Percentiles rank a stretch among this genome's conserved stretches.
These are phyloP conservation scores for Eucalyptus virginea DNA, from an alignment of 345 rosid species.

Conservation along the genomic window DNA sequence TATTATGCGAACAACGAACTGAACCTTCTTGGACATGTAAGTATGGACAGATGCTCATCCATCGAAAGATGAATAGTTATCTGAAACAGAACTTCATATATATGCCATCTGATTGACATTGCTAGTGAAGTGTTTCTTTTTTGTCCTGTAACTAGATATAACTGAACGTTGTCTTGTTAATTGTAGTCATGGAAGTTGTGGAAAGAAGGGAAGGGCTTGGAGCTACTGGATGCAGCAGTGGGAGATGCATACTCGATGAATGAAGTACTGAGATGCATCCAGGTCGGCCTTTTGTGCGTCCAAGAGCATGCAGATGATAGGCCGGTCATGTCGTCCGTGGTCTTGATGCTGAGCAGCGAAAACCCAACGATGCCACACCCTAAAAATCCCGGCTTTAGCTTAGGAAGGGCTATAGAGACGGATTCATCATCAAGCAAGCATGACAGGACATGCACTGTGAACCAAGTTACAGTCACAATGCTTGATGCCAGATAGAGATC, in stretches of 20 bases:
- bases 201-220: slow-evolving; percentile 44
- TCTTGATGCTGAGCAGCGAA: slow-evolving; percentile 67
- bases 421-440: slow-evolving; percentile 48
- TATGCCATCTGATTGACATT: neutral
- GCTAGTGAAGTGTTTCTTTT: neutral
- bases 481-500: slow-evolving; percentile 43
- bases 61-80: too few species aligned
- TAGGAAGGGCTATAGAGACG: slow-evolving; percentile 40
- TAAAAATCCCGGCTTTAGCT: slow-evolving; percentile 53
- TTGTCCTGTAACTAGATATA: neutral
- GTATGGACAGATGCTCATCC: neutral
- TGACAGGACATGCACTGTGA: slow-evolving; percentile 51
- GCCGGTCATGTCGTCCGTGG: slow-evolving; percentile 50
- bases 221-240: slow-evolving; percentile 25
- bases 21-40: slow-evolving; percentile 73
- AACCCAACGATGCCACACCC: slow-evolving; percentile 48
- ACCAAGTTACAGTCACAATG: slow-evolving; percentile 69
- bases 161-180: neutral
- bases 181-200: slow-evolving; percentile 60
- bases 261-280: slow-evolving; percentile 63
- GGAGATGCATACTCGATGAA: slow-evolving; percentile 12
- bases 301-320: slow-evolving; percentile 70
- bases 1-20: slow-evolving; percentile 45
- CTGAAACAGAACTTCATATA: neutral
- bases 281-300: slow-evolving; percentile 76